phyloP scores from a whole-genome alignment of 2,329 filamentous ascomycete species.

The Ophiostoma himal-ulmi region DNA sequence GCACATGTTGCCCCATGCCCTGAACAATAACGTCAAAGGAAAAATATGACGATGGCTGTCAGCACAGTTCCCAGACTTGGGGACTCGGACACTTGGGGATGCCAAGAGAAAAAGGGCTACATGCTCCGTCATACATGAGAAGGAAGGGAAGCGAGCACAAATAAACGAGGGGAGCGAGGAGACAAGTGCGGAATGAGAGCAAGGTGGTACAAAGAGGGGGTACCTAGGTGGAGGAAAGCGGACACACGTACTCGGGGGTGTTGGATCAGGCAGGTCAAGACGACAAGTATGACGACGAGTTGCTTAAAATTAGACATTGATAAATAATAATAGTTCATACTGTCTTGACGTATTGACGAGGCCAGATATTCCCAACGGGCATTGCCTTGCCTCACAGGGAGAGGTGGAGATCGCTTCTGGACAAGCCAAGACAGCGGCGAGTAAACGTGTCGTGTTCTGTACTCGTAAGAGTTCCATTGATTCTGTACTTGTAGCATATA shows the following conservation, averaged over 20 bases:
- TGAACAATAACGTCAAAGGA: not conserved
- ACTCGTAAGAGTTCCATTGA: slow-evolving; percentile 2
- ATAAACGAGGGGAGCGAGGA: not conserved
- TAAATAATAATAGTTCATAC: not conserved
- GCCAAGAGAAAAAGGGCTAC: slow-evolving; percentile 7
- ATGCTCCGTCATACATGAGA: slow-evolving; percentile 1
- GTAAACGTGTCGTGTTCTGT: slow-evolving; percentile 4
- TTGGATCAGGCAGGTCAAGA: slow-evolving; percentile 10
- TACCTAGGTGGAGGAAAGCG: not conserved
- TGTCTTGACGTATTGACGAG: not conserved
- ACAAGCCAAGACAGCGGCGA: slow-evolving; percentile 6
- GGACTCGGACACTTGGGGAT: not conserved
- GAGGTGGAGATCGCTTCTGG: not conserved
- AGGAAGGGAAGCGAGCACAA: not conserved
- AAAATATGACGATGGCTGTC: slow-evolving; percentile 1
- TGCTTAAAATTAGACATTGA: not conserved
- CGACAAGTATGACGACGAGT: not conserved
- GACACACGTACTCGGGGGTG: not conserved
- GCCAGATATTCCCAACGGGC: not conserved
- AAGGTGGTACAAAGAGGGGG: not conserved
- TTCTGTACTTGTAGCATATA: not conserved
- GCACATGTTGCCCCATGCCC: not conserved
- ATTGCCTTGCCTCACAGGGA: not conserved
- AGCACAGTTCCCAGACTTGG: not conserved
- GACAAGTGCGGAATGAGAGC: not conserved